Evolutionary conservation across 2,329 filamentous ascomycete species (phyloP).

Genomic region (Cercospora nicotianae): DNA sequence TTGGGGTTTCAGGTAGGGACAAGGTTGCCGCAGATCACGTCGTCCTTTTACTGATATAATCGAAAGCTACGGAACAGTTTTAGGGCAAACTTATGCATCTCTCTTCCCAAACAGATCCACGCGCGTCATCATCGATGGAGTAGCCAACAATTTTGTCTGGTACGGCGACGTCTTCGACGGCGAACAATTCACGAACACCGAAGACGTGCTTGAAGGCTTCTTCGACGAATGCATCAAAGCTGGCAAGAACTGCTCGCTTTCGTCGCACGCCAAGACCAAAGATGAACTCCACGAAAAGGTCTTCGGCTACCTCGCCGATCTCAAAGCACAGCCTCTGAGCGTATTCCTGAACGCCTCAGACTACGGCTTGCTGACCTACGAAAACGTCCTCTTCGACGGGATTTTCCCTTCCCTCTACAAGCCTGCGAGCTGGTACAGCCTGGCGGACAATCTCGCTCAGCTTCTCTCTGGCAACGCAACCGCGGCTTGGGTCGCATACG

Average conservation of each 20-base stretch:
- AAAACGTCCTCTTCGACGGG: conserved; percentile 21
- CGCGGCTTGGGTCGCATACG: conserved; percentile 25
- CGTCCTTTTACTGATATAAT: neutral
- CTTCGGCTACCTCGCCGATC: conserved; percentile 18
- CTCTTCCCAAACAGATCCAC: conserved; percentile 47
- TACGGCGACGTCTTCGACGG: conserved; percentile 53
- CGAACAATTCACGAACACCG: conserved; percentile 54
- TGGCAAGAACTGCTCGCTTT: conserved; percentile 36
- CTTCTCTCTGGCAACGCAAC: conserved; percentile 27
- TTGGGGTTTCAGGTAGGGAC: conserved; percentile 40
- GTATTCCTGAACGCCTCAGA: conserved; percentile 28
- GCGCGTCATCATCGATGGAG: conserved; percentile 48
- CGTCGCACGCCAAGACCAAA: conserved; percentile 18
- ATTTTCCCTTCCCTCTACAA: conserved; percentile 27
- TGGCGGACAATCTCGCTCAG: conserved; percentile 26
- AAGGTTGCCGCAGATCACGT: too few species aligned
- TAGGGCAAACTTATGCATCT: conserved; percentile 50
- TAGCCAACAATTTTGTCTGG: conserved; percentile 46
- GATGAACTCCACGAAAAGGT: conserved; percentile 24
- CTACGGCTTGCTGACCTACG: conserved; percentile 23
- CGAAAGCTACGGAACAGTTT: conserved; percentile 46
- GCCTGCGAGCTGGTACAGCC: conserved; percentile 25
- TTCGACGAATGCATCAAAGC: conserved; percentile 56
- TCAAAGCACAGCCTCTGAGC: conserved; percentile 28
- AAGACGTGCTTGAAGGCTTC: conserved; percentile 57